phyloP scores from a whole-genome alignment of 495 filamentous ascomycete species.

The Sabuloglossum arenarium region DNA sequence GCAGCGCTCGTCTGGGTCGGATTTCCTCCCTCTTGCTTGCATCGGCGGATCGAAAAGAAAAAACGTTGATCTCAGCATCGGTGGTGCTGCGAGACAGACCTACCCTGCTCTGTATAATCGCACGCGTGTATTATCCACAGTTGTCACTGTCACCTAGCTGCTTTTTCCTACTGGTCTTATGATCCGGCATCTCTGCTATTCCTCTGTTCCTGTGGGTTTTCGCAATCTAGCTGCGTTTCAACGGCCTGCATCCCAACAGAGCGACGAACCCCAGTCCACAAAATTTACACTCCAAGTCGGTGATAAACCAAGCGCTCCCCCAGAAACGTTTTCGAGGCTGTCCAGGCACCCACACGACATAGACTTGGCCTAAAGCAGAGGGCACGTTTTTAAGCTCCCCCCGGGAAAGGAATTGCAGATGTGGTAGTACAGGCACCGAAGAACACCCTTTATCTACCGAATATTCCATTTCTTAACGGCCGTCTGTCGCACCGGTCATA shows the following conservation, averaged over 20 bases:
- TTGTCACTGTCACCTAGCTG: not conserved
- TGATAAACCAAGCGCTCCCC: slow-evolving; percentile 1
- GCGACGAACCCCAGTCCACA: not conserved
- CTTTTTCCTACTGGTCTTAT: not conserved
- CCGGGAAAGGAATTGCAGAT: not conserved
- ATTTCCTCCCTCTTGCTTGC: not conserved
- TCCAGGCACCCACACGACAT: not conserved
- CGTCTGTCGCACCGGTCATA: not conserved
- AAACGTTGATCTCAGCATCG: not conserved
- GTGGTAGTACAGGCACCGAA: not conserved
- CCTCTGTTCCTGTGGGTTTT: not conserved
- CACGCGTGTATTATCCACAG: not conserved
- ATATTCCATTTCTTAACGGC: not conserved
- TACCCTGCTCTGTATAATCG: too few relatives aligned
- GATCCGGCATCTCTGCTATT: not conserved
- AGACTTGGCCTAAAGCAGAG: not conserved
- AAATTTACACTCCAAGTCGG: not conserved
- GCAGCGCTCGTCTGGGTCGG: not conserved
- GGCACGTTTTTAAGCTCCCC: not conserved
- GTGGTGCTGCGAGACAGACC: not conserved
- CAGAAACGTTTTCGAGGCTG: not conserved
- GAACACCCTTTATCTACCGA: not conserved
- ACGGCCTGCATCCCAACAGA: not conserved
- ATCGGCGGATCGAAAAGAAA: not conserved
- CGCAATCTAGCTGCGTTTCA: not conserved